These are phyloP conservation scores for Senna siamea DNA, from an alignment of 306 rosid genomes.

Conservation along the genomic window DNA sequence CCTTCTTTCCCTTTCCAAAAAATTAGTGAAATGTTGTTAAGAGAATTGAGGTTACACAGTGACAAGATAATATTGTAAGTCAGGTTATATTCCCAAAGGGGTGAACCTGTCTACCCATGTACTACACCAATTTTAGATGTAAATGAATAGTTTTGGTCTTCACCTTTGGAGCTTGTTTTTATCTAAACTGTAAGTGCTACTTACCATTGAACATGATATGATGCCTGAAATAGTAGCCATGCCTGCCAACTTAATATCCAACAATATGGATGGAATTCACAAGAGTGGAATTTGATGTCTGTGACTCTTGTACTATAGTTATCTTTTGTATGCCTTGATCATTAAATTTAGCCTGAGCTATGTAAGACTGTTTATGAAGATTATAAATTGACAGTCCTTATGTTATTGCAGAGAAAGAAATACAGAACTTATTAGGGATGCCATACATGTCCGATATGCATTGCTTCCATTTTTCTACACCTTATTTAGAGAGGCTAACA, in stretches of 20 bases:
- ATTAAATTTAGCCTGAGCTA: slow-evolving; percentile 15
- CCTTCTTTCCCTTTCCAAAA: background rate
- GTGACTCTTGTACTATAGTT: slow-evolving; percentile 24
- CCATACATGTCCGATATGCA: slow-evolving; percentile 80
- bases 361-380: slow-evolving; percentile 26
- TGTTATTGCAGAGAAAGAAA: slow-evolving; percentile 72
- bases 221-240: too few relatives aligned
- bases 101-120: slow-evolving; percentile 5
- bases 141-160: background rate
- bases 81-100: background rate
- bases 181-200: slow-evolving; percentile 10
- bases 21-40: background rate
- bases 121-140: slow-evolving; percentile 23
- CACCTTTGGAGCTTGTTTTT: background rate
- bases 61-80: background rate
- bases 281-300: slow-evolving; percentile 1
- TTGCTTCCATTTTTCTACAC: slow-evolving; percentile 93
- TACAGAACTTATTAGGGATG: slow-evolving; percentile 79
- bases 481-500: slow-evolving; percentile 87
- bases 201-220: background rate
- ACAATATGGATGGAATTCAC: slow-evolving; percentile 12
- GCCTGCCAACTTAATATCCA: slow-evolving; percentile 16
- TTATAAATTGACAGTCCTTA: slow-evolving; percentile 32
- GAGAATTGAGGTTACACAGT: background rate
- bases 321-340: slow-evolving; percentile 19